Percentiles rank a stretch among this genome's conserved stretches.
phyloP scores from a whole-genome alignment of 1,139 yeast species.

The Blastobotrys ciferrii region DNA sequence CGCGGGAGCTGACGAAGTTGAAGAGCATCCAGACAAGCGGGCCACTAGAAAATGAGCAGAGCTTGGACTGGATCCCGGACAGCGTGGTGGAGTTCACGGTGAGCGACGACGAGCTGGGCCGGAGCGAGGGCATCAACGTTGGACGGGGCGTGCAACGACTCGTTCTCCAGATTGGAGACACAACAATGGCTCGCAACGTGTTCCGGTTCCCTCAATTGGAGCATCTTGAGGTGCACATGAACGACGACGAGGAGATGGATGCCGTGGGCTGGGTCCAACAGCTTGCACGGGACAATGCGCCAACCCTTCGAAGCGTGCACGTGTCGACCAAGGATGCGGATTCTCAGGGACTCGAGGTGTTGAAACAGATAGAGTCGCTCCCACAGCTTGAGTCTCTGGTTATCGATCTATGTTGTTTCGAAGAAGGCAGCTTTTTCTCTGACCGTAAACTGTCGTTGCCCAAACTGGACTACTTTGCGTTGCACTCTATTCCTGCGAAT shows the following conservation, averaged over 20 bases:
- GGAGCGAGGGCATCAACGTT: neutral
- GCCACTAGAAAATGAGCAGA: neutral
- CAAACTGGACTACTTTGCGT: neutral
- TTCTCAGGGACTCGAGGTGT: neutral
- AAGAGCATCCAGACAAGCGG: neutral
- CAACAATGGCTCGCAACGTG: no score
- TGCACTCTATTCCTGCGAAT: no score
- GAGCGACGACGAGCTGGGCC: neutral
- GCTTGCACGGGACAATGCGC: neutral
- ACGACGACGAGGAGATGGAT: neutral
- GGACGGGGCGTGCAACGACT: neutral
- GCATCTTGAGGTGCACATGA: neutral
- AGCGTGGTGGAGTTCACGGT: neutral
- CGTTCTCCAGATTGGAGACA: neutral
- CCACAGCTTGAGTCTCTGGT: constrained; percentile 4
- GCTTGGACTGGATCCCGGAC: neutral
- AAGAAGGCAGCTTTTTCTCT: no score
- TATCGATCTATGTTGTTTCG: neutral
- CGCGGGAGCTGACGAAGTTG: neutral
- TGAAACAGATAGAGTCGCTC: neutral
- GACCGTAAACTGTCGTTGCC: neutral
- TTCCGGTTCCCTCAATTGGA: neutral
- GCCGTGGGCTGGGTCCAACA: neutral
- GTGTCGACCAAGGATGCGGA: constrained; percentile 4
- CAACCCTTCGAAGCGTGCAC: neutral